These are phyloP conservation scores for Leccinum subrobustum DNA, from an alignment of 1,284 basidiomycete genomes.

Conservation along the genomic window DNA sequence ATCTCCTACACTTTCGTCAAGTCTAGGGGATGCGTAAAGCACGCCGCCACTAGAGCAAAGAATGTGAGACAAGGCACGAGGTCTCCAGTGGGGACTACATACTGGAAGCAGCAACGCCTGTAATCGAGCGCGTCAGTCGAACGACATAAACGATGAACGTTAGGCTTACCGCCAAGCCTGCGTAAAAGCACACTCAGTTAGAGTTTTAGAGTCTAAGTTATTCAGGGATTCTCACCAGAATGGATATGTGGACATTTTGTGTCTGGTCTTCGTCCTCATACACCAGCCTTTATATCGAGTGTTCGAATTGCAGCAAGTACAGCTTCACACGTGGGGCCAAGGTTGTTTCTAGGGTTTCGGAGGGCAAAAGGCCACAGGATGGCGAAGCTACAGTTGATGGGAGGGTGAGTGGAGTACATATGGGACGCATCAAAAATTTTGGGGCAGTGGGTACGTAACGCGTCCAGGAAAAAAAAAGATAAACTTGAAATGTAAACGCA, in stretches of 20 bases:
- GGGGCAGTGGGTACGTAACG: slow-evolving; percentile 17
- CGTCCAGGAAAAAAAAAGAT: background rate
- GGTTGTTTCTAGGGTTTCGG: background rate
- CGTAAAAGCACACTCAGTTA: slow-evolving; percentile 12
- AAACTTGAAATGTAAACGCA: slow-evolving; percentile 2
- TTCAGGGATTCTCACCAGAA: slow-evolving; percentile 52
- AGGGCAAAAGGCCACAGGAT: slow-evolving; percentile 23
- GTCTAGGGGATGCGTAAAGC: slow-evolving; percentile 84
- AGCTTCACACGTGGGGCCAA: slow-evolving; percentile 10
- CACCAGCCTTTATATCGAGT: slow-evolving; percentile 21
- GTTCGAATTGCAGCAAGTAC: slow-evolving; percentile 5
- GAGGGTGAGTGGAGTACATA: background rate
- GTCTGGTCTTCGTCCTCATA: slow-evolving; percentile 6
- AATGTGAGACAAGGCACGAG: slow-evolving; percentile 2
- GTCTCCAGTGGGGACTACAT: slow-evolving; percentile 31
- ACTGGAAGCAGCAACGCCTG: slow-evolving; percentile 79
- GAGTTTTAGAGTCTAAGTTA: background rate
- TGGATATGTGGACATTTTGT: slow-evolving; percentile 45
- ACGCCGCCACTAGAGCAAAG: slow-evolving; percentile 71
- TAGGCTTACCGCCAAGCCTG: slow-evolving; percentile 70
- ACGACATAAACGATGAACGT: background rate
- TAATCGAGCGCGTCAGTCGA: background rate
- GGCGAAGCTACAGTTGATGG: background rate
- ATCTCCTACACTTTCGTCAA: slow-evolving; percentile 78
- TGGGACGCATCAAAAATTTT: slow-evolving; percentile 2